Evolutionary conservation across 2,329 filamentous ascomycete genomes (phyloP).

Genomic region (Pyrenophora tritici-repentis): DNA sequence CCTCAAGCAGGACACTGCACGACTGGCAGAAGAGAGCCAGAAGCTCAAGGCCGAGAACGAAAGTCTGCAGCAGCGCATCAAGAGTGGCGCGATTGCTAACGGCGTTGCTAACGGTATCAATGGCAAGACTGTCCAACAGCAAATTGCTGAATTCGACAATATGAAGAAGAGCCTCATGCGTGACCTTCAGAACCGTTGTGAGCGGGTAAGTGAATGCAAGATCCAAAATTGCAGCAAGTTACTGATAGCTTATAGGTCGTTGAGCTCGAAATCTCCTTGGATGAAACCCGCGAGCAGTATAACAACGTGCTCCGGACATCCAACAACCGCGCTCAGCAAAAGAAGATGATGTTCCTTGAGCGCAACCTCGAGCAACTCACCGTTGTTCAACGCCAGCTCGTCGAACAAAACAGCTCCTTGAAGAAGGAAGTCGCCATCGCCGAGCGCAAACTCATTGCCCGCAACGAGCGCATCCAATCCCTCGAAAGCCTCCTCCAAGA

Average conservation of each 20-base stretch:
- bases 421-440: constrained; percentile 99
- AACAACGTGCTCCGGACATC: constrained; percentile 96
- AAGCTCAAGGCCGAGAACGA: constrained; percentile 82
- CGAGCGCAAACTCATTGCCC: constrained; percentile 92
- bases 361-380: constrained; percentile 97
- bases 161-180: constrained; percentile 99
- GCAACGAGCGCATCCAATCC: constrained; percentile 95
- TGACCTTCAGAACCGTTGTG: constrained; percentile 96
- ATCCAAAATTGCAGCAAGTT: constrained; percentile 10
- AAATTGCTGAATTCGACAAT: constrained; percentile 96
- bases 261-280: constrained; percentile 94
- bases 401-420: constrained; percentile 90
- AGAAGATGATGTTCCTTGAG: constrained; percentile 99
- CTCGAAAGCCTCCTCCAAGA: constrained; percentile 91
- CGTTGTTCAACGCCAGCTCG: constrained; percentile 93
- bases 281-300: constrained; percentile 98
- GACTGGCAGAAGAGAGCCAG: constrained; percentile 80
- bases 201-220: constrained; percentile 63
- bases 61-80: constrained; percentile 74
- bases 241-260: constrained; percentile 62
- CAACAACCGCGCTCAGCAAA: constrained; percentile 98
- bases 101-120: constrained; percentile 63
- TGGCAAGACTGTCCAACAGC: constrained; percentile 93
- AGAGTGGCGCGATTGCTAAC: constrained; percentile 66
- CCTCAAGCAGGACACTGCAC: constrained; percentile 73